These are phyloP conservation scores for Plasmodium adleri DNA, from an alignment of 169 alveolate species.

Conservation along the genomic window DNA sequence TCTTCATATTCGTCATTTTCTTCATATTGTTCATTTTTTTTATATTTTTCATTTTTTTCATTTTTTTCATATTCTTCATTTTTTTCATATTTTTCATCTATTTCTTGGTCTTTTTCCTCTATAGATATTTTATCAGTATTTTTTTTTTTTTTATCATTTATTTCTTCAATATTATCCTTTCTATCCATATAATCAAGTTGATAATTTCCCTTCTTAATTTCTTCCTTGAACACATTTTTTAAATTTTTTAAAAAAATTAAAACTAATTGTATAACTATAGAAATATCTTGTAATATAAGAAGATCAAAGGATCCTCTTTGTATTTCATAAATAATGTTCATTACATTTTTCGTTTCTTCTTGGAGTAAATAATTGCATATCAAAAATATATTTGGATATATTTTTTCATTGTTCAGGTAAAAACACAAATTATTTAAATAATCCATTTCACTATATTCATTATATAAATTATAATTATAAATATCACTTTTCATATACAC, in stretches of 20 bases:
- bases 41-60: neutral
- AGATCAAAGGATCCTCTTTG: constrained; percentile 22
- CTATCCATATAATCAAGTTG: too few species aligned
- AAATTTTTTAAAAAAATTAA: constrained; percentile 15
- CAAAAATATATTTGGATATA: constrained; percentile 54
- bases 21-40: neutral
- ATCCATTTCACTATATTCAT: constrained; percentile 15
- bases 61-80: neutral
- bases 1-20: constrained; percentile 1
- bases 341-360: constrained; percentile 48
- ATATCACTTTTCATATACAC: constrained; percentile 57
- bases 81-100: neutral
- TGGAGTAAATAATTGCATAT: constrained; percentile 43
- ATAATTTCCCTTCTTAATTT: neutral
- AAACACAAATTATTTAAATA: constrained; percentile 11
- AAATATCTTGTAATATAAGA: constrained; percentile 20
- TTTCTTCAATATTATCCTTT: neutral
- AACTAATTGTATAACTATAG: constrained; percentile 45
- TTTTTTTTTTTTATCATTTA: too few species aligned
- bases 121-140: too few species aligned
- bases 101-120: too few species aligned
- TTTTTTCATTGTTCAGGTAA: constrained; percentile 10
- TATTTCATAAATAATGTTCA: constrained; percentile 12
- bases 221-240: constrained; percentile 15
- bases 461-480: constrained; percentile 32